phyloP scores from a whole-genome alignment of 2,329 filamentous ascomycete genomes.

The Monascus ruber region DNA sequence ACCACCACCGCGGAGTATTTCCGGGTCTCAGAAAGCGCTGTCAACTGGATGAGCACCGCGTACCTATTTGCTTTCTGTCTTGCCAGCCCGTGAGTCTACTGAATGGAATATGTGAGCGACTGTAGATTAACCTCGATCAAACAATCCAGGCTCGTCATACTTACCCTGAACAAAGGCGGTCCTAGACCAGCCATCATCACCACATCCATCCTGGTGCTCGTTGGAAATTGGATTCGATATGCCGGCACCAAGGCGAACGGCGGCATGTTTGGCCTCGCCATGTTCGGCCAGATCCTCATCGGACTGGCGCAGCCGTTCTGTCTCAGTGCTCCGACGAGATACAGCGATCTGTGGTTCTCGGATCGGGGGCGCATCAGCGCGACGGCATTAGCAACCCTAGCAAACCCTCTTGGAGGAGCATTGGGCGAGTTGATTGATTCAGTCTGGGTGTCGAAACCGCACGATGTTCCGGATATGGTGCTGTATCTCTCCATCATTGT shows the following conservation, averaged over 20 bases:
- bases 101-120: neutral
- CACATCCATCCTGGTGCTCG: conserved; percentile 59
- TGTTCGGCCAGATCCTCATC: conserved; percentile 85
- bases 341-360: conserved; percentile 92
- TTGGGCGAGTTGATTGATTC: conserved; percentile 80
- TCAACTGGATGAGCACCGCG: conserved; percentile 88
- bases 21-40: conserved; percentile 56
- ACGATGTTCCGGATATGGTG: conserved; percentile 67
- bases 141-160: conserved; percentile 48
- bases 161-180: conserved; percentile 62
- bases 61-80: conserved; percentile 77
- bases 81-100: conserved; percentile 48
- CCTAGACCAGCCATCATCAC: conserved; percentile 67
- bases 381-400: conserved; percentile 71
- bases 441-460: conserved; percentile 53
- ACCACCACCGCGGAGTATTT: conserved; percentile 66
- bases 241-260: conserved; percentile 50
- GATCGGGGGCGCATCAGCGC: conserved; percentile 71
- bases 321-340: conserved; percentile 75
- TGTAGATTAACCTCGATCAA: conserved; percentile 1
- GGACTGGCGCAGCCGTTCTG: conserved; percentile 89
- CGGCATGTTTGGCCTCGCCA: conserved; percentile 62
- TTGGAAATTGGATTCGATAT: conserved; percentile 88
- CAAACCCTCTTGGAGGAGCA: conserved; percentile 83
- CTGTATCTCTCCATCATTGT: conserved; percentile 77